Conservation (phyloP, 805 yeast genomes). For the Wickerhamomyces bovis region DNA sequence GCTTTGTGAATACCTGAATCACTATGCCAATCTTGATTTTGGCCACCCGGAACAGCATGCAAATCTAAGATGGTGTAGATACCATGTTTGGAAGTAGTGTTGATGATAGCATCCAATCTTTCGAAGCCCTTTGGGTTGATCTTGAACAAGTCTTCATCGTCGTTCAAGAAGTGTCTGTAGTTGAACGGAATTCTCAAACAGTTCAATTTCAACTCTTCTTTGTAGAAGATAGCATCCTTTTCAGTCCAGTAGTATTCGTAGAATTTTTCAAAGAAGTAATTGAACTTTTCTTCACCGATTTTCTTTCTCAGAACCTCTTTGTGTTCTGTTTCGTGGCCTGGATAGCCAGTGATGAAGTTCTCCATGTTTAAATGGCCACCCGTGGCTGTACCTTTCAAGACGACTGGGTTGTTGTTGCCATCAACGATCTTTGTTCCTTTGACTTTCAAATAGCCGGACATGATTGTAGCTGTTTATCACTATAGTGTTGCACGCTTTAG, state of each 20-base stretch:
- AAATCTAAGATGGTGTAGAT: slow-evolving; percentile 44
- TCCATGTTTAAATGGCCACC: slow-evolving; percentile 52
- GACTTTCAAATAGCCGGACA: slow-evolving; percentile 31
- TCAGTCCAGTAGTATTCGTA: slow-evolving; percentile 51
- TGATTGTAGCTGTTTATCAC: not conserved
- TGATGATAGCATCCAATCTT: slow-evolving; percentile 36
- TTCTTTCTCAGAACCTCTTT: slow-evolving; percentile 33
- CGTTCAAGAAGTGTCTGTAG: slow-evolving; percentile 43
- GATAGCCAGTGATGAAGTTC: slow-evolving; percentile 49
- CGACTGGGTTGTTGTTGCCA: slow-evolving; percentile 30
- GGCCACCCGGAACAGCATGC: slow-evolving; percentile 50
- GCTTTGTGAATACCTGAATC: slow-evolving; percentile 43
- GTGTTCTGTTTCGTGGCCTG: slow-evolving; percentile 48
- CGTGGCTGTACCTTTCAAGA: slow-evolving; percentile 43
- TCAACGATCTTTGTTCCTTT: slow-evolving; percentile 45
- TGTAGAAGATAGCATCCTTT: slow-evolving; percentile 40
- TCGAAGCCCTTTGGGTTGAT: slow-evolving; percentile 41
- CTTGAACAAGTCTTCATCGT: slow-evolving; percentile 34
- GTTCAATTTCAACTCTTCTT: slow-evolving; percentile 34
- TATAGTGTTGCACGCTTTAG: no score
- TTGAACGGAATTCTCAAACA: slow-evolving; percentile 47
- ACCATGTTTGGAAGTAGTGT: slow-evolving; percentile 39
- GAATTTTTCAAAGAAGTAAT: slow-evolving; percentile 44
- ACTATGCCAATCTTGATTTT: slow-evolving; percentile 49
- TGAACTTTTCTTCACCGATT: slow-evolving; percentile 42